A percentile compares a stretch with the other conserved stretches of the same genome.
These are phyloP conservation scores for Dictyostelium citrinum DNA, from an alignment of 78 protist species.

Conservation along the genomic window DNA sequence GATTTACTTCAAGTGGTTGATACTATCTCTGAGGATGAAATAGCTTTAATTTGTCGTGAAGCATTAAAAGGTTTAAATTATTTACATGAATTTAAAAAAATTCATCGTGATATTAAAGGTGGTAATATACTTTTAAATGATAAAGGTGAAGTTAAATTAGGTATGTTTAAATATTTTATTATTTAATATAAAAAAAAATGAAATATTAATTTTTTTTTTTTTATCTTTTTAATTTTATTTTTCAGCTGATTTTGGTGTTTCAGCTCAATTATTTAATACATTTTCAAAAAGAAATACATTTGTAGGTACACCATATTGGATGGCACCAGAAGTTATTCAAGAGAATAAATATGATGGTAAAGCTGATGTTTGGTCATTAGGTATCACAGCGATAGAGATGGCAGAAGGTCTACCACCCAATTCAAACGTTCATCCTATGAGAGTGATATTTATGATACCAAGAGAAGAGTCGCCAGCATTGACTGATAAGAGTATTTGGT, in stretches of 20 bases:
- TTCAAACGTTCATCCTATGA: constrained; percentile 87
- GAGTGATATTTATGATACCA: constrained; percentile 90
- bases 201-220: not conserved
- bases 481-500: constrained; percentile 16
- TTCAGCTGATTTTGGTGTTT: constrained; percentile 79
- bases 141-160: constrained; percentile 94
- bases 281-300: constrained; percentile 90
- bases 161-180: too few relatives aligned
- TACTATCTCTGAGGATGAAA: constrained; percentile 79
- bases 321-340: constrained; percentile 88
- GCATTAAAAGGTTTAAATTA: constrained; percentile 76
- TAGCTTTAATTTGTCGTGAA: constrained; percentile 92
- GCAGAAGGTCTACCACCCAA: constrained; percentile 90
- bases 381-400: constrained; percentile 92
- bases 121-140: constrained; percentile 90
- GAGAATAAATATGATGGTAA: constrained; percentile 77
- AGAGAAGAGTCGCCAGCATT: constrained; percentile 85
- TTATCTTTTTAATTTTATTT: not conserved
- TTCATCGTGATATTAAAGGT: constrained; percentile 98
- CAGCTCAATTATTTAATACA: constrained; percentile 81
- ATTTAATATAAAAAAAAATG: constrained; percentile 63
- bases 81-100: constrained; percentile 81
- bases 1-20: constrained; percentile 84
- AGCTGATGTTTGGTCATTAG: constrained; percentile 93
- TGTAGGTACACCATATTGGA: constrained; percentile 96